phyloP scores from a whole-genome alignment of 495 filamentous ascomycete genomes.

The Penicillium macrosclerotiorum region DNA sequence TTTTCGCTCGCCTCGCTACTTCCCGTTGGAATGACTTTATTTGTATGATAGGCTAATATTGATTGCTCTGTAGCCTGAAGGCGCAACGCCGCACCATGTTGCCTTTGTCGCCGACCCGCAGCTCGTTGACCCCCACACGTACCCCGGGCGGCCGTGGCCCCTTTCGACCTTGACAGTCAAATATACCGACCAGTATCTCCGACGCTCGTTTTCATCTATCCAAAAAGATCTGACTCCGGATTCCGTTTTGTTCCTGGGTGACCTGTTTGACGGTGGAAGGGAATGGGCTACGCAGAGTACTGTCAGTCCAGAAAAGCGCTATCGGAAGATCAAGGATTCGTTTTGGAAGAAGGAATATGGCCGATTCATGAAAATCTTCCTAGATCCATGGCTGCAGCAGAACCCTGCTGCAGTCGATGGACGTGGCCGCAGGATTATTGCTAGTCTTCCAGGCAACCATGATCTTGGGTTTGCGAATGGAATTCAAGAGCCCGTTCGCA shows the following conservation, averaged over 20 bases:
- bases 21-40: background rate
- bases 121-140: conserved; percentile 93
- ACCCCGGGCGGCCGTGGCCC: conserved; percentile 90
- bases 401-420: conserved; percentile 34
- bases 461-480: conserved; percentile 91
- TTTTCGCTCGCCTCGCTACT: background rate
- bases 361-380: conserved; percentile 77
- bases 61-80: conserved; percentile 55
- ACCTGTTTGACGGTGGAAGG: conserved; percentile 93
- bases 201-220: conserved; percentile 70
- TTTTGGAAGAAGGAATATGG: conserved; percentile 84
- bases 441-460: conserved; percentile 90
- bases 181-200: conserved; percentile 87
- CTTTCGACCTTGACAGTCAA: conserved; percentile 72
- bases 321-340: conserved; percentile 68
- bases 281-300: conserved; percentile 80
- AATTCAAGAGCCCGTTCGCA: conserved; percentile 72
- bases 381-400: conserved; percentile 56
- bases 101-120: conserved; percentile 95
- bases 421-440: conserved; percentile 64
- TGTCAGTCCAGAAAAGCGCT: conserved; percentile 66
- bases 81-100: conserved; percentile 78
- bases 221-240: conserved; percentile 71
- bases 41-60: conserved; percentile 4
- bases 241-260: conserved; percentile 85